Base-by-base conservation (phyloP, 148 eudicot genomes). In the Vaccinium macrocarpon region DNA sequence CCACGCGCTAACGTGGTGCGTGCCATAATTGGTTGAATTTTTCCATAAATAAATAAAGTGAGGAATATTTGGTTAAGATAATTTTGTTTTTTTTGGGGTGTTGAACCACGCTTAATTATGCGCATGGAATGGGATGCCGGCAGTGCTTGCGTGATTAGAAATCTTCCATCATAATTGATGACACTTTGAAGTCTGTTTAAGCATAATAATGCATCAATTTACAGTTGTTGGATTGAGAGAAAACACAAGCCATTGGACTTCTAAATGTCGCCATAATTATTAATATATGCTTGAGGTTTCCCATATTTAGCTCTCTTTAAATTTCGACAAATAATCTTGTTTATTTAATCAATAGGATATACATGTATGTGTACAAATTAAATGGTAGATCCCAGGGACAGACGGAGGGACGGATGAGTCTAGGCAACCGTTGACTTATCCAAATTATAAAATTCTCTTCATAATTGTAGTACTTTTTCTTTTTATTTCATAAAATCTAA, bases 141-240 rank as follows among this genome's bases (percentile, higher is more conserved):
- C 35, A 76, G 46, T 80, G 82, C 80, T 76, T 82, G 84, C 77
- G 81, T 76, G 38, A 11, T 56, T 53, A 32, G 70, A 68, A 82
- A 32, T 66, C 53, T 68, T 76, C 48, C 87, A 62, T 85, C 81
- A 85, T 82, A 35, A 56, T 46, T 72, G 21, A 19, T 27, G 82
- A 78, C 53, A 57, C 55, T 42, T 21, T 5, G 71, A n/a, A 70
- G 62, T 56, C 76, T 70, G 21, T 51, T 76, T 50, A 52, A 51
- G 55, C 8, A 35, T 35, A 35, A 2, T 35, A 35, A 13, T 7
- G 25, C 49, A 35, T 18, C 52, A 42, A 38, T 74, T 42, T 46
- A 74, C 51, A 74, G 13, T 27, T 74, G 50, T 35, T 42, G 70
- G 51, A 62, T 42, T 10, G 3, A 73, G 19, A 18, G 78, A 8